A percentile compares a stretch with the other conserved stretches of the same genome.
Evolutionary conservation across 768 basidiomycete genomes (phyloP).

Genomic region (Tulasnella sp.): DNA sequence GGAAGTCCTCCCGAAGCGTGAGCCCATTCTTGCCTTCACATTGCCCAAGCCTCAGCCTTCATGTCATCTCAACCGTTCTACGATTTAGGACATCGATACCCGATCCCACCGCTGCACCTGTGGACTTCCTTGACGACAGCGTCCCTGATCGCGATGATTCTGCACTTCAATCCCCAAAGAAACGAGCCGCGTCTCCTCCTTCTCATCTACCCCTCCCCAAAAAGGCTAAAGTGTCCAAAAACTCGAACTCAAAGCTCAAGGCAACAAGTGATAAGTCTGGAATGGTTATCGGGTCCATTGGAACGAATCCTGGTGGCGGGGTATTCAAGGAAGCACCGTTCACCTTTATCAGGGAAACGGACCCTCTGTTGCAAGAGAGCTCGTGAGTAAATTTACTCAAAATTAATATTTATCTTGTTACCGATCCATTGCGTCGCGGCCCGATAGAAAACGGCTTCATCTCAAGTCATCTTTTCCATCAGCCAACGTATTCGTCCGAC

Average conservation of each 20-base stretch:
- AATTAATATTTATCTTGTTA: neutral
- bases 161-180: neutral
- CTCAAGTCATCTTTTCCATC: conserved; percentile 69
- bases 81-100: neutral
- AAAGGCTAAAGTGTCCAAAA: neutral
- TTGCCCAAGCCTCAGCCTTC: neutral
- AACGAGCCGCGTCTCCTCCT: neutral
- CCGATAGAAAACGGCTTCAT: conserved; percentile 62
- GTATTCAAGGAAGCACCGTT: conserved; percentile 89
- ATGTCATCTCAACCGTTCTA: neutral
- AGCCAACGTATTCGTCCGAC: conserved; percentile 79
- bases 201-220: neutral
- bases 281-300: conserved; percentile 39
- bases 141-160: neutral
- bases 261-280: neutral
- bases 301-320: neutral
- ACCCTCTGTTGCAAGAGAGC: conserved; percentile 67
- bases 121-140: neutral
- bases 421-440: neutral
- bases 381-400: conserved; percentile 51
- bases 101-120: neutral
- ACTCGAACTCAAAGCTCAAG: neutral
- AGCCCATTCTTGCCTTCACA: neutral
- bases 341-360: conserved; percentile 67
- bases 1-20: neutral